Evolutionary conservation across 2,329 filamentous ascomycete genomes (phyloP).

Genomic region (Kalmusia sp.): DNA sequence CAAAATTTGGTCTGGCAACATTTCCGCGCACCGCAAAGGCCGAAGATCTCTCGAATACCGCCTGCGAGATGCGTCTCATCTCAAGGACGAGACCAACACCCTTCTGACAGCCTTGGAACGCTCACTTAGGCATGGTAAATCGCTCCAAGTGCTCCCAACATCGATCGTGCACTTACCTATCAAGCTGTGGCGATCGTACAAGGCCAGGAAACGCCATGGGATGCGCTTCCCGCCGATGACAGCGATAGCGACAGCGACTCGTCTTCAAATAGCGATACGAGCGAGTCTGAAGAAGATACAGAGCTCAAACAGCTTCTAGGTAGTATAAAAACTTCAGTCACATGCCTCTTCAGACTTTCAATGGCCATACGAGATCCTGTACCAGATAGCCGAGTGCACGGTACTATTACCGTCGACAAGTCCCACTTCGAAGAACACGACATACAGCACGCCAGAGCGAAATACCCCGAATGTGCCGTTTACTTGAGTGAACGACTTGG

Average conservation of each 20-base stretch:
- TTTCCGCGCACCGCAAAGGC: constrained; percentile 41
- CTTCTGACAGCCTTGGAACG: constrained; percentile 27
- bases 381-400: constrained; percentile 33
- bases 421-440: constrained; percentile 36
- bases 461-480: constrained; percentile 22
- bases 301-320: constrained; percentile 31
- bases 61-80: constrained; percentile 38
- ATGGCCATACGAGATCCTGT: constrained; percentile 43
- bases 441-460: constrained; percentile 30
- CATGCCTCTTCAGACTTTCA: constrained; percentile 41
- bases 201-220: constrained; percentile 27
- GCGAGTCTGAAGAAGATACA: constrained; percentile 14
- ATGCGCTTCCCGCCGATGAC: constrained; percentile 20
- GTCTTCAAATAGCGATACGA: constrained; percentile 4
- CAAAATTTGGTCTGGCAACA: constrained; percentile 44
- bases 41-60: constrained; percentile 40
- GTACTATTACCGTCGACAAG: constrained; percentile 30
- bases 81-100: constrained; percentile 24
- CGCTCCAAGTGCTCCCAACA: neutral
- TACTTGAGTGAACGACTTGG: constrained; percentile 35
- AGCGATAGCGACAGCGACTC: constrained; percentile 21
- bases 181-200: constrained; percentile 17
- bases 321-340: constrained; percentile 30
- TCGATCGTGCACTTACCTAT: neutral
- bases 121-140: constrained; percentile 25